These are phyloP conservation scores for Talaromyces albobiverticillius DNA, from an alignment of 2,329 filamentous ascomycete species.

Conservation along the genomic window DNA sequence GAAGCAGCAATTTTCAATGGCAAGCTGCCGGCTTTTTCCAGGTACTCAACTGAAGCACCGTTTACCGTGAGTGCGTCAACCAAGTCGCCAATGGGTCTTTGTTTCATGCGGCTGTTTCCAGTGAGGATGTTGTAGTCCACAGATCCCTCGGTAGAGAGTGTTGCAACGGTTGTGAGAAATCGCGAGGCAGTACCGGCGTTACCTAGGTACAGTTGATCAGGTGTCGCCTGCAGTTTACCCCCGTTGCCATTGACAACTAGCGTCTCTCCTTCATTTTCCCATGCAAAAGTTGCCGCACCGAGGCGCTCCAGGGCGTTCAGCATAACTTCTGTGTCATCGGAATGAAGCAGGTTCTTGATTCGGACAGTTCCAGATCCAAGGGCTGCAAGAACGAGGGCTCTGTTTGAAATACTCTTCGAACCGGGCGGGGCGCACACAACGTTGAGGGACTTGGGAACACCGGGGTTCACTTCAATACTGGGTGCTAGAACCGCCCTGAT, in stretches of 20 bases:
- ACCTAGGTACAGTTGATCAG: conserved; percentile 80
- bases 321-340: conserved; percentile 97
- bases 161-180: conserved; percentile 88
- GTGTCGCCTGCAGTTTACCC: conserved; percentile 74
- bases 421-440: conserved; percentile 84
- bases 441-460: conserved; percentile 62
- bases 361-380: conserved; percentile 81
- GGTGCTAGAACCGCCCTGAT: conserved; percentile 82
- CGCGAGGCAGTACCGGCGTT: conserved; percentile 95
- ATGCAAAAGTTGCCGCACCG: conserved; percentile 82
- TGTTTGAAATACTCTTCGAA: conserved; percentile 96
- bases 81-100: conserved; percentile 86
- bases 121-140: conserved; percentile 75
- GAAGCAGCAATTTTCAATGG: conserved; percentile 80
- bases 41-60: conserved; percentile 80
- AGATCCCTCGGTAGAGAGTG: conserved; percentile 67
- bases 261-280: conserved; percentile 92
- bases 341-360: conserved; percentile 89
- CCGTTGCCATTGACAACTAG: conserved; percentile 87
- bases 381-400: conserved; percentile 88
- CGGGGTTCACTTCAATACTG: conserved; percentile 69
- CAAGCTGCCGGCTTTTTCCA: conserved; percentile 78
- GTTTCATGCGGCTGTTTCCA: conserved; percentile 94
- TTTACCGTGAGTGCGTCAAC: conserved; percentile 87
- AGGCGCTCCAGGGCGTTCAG: conserved; percentile 83